Evolutionary conservation across 2,329 filamentous ascomycete genomes (phyloP).

Genomic region (Neofusicoccum sp.): DNA sequence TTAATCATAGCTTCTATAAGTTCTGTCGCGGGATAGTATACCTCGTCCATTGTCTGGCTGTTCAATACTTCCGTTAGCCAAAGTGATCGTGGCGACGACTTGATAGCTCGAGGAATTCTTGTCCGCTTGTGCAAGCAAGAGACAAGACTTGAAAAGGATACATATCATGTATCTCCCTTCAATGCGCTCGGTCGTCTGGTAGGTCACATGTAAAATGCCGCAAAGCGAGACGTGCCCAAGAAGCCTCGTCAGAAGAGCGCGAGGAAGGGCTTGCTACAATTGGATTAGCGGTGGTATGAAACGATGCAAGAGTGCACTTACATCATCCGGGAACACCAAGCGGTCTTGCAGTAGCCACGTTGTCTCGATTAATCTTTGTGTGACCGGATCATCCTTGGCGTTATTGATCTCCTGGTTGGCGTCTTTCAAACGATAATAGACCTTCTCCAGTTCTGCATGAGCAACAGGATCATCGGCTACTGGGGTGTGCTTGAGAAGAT

Average conservation of each 20-base stretch:
- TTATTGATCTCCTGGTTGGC: slow-evolving; percentile 79
- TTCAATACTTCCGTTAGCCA: slow-evolving; percentile 68
- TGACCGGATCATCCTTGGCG: slow-evolving; percentile 75
- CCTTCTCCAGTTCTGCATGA: slow-evolving; percentile 76
- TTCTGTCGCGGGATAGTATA: slow-evolving; percentile 32
- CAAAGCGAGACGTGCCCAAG: slow-evolving; percentile 82
- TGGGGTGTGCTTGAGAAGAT: slow-evolving; percentile 80
- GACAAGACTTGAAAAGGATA: slow-evolving; percentile 76
- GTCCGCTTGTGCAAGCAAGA: slow-evolving; percentile 72
- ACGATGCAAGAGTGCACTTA: slow-evolving; percentile 39
- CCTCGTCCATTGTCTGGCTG: slow-evolving; percentile 76
- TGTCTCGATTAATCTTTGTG: slow-evolving; percentile 72
- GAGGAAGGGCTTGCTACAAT: slow-evolving; percentile 7
- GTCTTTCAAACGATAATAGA: slow-evolving; percentile 71
- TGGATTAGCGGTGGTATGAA: neutral
- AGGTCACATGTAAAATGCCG: slow-evolving; percentile 80
- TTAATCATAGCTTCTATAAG: neutral
- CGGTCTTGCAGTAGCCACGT: slow-evolving; percentile 86
- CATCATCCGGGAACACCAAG: slow-evolving; percentile 72
- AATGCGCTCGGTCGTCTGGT: slow-evolving; percentile 69
- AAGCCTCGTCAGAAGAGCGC: slow-evolving; percentile 62
- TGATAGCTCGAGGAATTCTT: slow-evolving; percentile 70
- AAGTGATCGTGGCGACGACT: slow-evolving; percentile 72
- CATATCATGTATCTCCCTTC: slow-evolving; percentile 83
- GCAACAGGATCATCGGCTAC: slow-evolving; percentile 82